Conservation (phyloP, 371 early-diverging fungal genomes). For the Mortierella sp. region DNA sequence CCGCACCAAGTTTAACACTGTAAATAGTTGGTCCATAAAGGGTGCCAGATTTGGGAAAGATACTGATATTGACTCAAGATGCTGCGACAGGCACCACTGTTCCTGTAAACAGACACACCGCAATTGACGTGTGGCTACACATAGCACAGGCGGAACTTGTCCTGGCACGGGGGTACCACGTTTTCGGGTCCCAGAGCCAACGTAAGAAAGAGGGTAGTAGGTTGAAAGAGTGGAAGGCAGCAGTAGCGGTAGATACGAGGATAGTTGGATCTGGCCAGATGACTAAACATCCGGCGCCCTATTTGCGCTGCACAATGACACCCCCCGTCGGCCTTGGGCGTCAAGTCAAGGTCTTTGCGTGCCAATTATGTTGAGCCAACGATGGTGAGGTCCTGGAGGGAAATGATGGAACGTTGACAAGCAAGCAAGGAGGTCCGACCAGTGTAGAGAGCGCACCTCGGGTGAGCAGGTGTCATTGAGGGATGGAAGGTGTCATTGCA, state of each 20-base stretch:
- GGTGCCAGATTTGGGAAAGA: conserved; percentile 15
- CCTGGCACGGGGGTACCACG: too few relatives aligned
- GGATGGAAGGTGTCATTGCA: conserved; percentile 12
- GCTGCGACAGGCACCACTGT: too few relatives aligned
- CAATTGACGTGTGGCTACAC: too few relatives aligned
- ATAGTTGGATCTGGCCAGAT: background rate
- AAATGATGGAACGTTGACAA: conserved; percentile 6
- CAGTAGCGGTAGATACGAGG: too few relatives aligned
- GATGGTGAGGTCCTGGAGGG: conserved; percentile 5
- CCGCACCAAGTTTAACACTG: background rate
- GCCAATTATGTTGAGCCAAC: background rate
- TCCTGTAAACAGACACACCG: too few relatives aligned
- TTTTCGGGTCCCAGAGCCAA: too few relatives aligned
- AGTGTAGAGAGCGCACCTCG: background rate
- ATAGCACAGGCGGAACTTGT: too few relatives aligned
- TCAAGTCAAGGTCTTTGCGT: background rate
- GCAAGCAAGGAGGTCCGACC: background rate
- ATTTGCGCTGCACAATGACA: conserved; percentile 8
- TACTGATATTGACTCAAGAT: too few relatives aligned
- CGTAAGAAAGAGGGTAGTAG: too few relatives aligned
- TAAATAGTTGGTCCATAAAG: conserved; percentile 5
- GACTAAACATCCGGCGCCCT: background rate
- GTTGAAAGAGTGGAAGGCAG: background rate
- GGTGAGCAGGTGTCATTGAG: background rate
- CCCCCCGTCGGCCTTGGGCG: background rate